Base-by-base conservation (phyloP, 75 land plant species). In the Picea sitchensis region DNA sequence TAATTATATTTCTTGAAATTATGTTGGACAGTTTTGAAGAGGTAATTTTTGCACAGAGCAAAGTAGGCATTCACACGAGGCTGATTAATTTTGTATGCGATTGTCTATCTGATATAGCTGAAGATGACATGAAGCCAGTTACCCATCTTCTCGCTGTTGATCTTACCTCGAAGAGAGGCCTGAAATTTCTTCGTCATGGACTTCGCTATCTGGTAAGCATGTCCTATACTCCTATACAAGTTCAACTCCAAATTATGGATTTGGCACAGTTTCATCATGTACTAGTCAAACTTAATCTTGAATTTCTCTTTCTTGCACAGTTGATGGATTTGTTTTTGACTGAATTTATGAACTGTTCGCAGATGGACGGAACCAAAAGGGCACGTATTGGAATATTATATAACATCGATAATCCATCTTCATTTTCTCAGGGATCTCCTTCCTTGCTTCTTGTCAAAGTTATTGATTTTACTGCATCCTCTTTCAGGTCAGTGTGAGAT, bases 51-150 rank as follows among this genome's bases (percentile, higher is more conserved):
- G 20, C 23, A 20, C 71, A 34, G 54, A 14, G 13, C 3, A 17
- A 56, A 31, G n/a, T 58, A 5, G 47, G 17, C 51, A 58, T 72
- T 32, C 18, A 57, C 3, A n/a, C 8, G 18, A 58, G n/a, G 54
- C 65, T 38, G n/a, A 78, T 60, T 20, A 41, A 44, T 51, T 60
- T 77, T 69, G 23, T 85, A 63, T 57, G 23, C 20, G 38, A 30
- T 31, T 56, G 63, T 23, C 56, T 36, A 21, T 18, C 57, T 86
- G 26, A 77, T 83, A 23, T 89, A 95, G 98, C 95, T 80, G 81
- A 86, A 34, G 98, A 97, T 83, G 95, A 95, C 67, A 58, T 95
- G 85, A 97, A 97, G 88, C 92, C 98, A 77, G 90, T 97, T 13
- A 97, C 99, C 59, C 99, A 97, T 87, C 86, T 92, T 88, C 86